A percentile compares a stretch with the other conserved stretches of the same genome.
Conservation (phyloP, 2,329 filamentous ascomycete species). For the Epichloe glyceriae region DNA sequence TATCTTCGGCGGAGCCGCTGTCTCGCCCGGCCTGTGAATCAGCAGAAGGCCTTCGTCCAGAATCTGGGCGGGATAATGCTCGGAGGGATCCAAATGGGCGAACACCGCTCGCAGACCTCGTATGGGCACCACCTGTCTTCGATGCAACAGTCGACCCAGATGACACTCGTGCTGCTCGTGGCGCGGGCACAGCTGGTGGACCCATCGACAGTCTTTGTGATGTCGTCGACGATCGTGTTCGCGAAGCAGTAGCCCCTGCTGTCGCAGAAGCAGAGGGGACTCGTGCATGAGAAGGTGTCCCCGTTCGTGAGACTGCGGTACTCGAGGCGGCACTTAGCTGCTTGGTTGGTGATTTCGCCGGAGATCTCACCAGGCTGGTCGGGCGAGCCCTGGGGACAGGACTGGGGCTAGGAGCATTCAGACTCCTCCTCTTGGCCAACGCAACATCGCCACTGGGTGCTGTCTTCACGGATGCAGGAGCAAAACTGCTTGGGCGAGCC, state of each 20-base stretch:
- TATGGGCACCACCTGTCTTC: conserved; percentile 18
- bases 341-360: conserved; percentile 70
- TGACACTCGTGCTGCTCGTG: conserved; percentile 29
- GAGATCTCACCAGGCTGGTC: conserved; percentile 50
- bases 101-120: conserved; percentile 29
- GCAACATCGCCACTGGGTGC: conserved; percentile 35
- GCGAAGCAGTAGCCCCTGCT: conserved; percentile 23
- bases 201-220: conserved; percentile 52
- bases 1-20: conserved; percentile 21
- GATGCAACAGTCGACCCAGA: conserved; percentile 29
- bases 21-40: conserved; percentile 33
- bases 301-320: conserved; percentile 47
- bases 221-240: conserved; percentile 42
- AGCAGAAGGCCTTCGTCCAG: conserved; percentile 31
- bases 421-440: conserved; percentile 49
- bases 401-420: conserved; percentile 61
- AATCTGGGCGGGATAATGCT: conserved; percentile 22
- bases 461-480: conserved; percentile 25
- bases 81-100: conserved; percentile 25
- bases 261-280: conserved; percentile 23
- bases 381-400: conserved; percentile 48
- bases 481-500: conserved; percentile 37
- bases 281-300: conserved; percentile 46
- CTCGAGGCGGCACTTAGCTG: conserved; percentile 47
- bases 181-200: conserved; percentile 40